Conservation (phyloP, 495 filamentous ascomycete genomes). For the Astrocystis sublimbata region DNA sequence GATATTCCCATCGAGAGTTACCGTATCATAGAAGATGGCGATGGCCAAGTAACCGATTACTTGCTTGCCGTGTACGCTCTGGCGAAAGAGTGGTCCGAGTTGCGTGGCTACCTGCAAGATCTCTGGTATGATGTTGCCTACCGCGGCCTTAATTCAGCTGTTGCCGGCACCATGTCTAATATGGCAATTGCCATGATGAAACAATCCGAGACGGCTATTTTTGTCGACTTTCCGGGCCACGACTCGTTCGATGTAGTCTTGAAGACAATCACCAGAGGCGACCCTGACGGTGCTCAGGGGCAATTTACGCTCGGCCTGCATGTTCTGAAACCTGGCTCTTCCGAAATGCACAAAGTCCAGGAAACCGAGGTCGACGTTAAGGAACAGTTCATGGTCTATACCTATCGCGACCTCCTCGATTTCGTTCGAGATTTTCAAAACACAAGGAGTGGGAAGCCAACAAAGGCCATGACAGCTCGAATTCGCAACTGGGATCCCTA, state of each 20-base stretch:
- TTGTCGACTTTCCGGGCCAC: slow-evolving; percentile 44
- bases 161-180: slow-evolving; percentile 46
- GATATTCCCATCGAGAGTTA: slow-evolving; percentile 47
- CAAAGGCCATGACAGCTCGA: slow-evolving; percentile 40
- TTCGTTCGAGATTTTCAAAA: slow-evolving; percentile 51
- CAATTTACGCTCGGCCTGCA: too few relatives aligned
- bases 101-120: slow-evolving; percentile 40
- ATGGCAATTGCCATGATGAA: slow-evolving; percentile 43
- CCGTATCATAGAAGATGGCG: slow-evolving; percentile 44
- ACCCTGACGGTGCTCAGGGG: slow-evolving; percentile 37
- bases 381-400: slow-evolving; percentile 44
- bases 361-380: slow-evolving; percentile 34
- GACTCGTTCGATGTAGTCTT: slow-evolving; percentile 43
- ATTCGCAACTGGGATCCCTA: slow-evolving; percentile 46
- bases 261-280: slow-evolving; percentile 37
- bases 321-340: slow-evolving; percentile 25
- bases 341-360: slow-evolving; percentile 15
- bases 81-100: slow-evolving; percentile 30
- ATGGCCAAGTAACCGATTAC: slow-evolving; percentile 35
- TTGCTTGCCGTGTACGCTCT: slow-evolving; percentile 42
- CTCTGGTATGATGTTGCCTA: slow-evolving; percentile 51
- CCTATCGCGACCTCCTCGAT: slow-evolving; percentile 47
- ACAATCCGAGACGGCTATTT: slow-evolving; percentile 36
- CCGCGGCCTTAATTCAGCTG: slow-evolving; percentile 45
- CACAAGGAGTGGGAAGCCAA: slow-evolving; percentile 47